A percentile compares a stretch with the other conserved stretches of the same genome.
phyloP scores from a whole-genome alignment of 805 yeast species.

The Trichomonascus vanleenenianus region DNA sequence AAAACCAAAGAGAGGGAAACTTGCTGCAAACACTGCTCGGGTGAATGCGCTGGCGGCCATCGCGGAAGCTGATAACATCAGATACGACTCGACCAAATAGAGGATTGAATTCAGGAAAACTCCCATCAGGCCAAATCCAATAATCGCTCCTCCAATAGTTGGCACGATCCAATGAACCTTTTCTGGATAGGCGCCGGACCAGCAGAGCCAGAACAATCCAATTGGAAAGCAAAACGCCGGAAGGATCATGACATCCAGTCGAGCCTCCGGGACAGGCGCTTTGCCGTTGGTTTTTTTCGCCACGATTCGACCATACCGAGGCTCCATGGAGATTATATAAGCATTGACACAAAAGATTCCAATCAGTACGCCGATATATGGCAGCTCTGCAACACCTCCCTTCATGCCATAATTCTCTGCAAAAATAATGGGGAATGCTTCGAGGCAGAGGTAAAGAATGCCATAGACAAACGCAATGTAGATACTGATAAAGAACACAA shows the following conservation, averaged over 20 bases:
- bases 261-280: constrained; percentile 70
- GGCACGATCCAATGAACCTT: constrained; percentile 77
- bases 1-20: constrained; percentile 64
- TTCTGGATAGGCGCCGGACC: constrained; percentile 75
- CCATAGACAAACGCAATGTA: constrained; percentile 78
- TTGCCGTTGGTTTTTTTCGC: constrained; percentile 46
- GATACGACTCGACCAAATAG: constrained; percentile 66
- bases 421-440: constrained; percentile 70
- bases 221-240: constrained; percentile 67
- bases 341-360: constrained; percentile 60
- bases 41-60: constrained; percentile 67
- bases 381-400: constrained; percentile 61
- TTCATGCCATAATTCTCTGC: constrained; percentile 49
- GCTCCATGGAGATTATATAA: constrained; percentile 47
- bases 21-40: constrained; percentile 63
- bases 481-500: constrained; percentile 54
- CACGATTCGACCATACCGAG: constrained; percentile 41
- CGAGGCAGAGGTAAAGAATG: constrained; percentile 60
- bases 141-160: constrained; percentile 53
- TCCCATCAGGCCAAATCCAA: constrained; percentile 61
- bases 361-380: constrained; percentile 68
- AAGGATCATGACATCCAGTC: constrained; percentile 68
- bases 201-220: constrained; percentile 81
- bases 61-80: constrained; percentile 72
- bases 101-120: constrained; percentile 66